Conservation (phyloP, 371 early-diverging fungal genomes). For the Mortierella sp. region DNA sequence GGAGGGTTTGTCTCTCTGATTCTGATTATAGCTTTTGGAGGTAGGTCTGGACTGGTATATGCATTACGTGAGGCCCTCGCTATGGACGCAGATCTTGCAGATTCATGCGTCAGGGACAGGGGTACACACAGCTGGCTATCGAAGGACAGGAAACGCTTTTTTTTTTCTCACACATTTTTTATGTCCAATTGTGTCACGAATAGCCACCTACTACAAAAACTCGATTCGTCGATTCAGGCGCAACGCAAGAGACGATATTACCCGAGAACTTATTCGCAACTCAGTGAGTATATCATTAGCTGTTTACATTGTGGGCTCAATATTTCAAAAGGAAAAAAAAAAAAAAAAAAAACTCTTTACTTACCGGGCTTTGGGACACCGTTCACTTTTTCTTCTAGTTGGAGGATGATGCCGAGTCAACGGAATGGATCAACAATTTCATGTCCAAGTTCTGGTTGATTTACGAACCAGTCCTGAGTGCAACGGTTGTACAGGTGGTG, state of each 20-base stretch:
- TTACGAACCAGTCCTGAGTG: constrained; percentile 92
- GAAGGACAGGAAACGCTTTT: too few species aligned
- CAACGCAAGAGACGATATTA: constrained; percentile 74
- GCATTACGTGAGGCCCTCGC: too few species aligned
- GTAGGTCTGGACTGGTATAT: constrained; percentile 14
- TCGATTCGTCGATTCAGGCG: constrained; percentile 71
- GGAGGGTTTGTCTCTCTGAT: constrained; percentile 48
- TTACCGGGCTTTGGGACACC: not conserved
- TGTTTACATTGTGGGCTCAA: not conserved
- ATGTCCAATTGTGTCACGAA: not conserved
- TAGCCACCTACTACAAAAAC: constrained; percentile 75
- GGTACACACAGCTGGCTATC: too few species aligned
- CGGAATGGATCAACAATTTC: constrained; percentile 98
- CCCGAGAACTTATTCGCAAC: constrained; percentile 64
- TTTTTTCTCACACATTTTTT: not conserved
- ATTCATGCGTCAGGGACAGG: too few species aligned
- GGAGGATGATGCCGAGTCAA: constrained; percentile 78
- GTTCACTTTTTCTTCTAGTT: constrained; percentile 24
- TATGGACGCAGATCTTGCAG: too few species aligned
- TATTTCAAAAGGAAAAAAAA: not conserved
- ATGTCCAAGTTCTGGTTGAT: constrained; percentile 92
- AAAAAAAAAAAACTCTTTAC: not conserved
- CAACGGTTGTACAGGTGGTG: constrained; percentile 76
- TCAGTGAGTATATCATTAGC: constrained; percentile 34
- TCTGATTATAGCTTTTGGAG: constrained; percentile 50